phyloP scores from a whole-genome alignment of 257 asterid species.

The Nyctanthes arbortristis region DNA sequence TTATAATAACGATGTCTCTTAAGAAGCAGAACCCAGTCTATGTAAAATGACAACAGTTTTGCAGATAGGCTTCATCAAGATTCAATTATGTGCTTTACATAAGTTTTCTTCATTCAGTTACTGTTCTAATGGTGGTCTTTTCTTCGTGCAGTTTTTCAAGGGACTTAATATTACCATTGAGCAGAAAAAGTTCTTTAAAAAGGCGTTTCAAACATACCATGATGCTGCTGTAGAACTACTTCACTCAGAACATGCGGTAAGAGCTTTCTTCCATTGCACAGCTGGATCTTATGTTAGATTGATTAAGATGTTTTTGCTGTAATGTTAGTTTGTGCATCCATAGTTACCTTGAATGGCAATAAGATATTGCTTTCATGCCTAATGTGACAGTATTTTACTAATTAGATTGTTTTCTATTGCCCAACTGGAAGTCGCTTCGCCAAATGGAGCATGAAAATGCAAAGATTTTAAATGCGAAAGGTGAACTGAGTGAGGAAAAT shows the following conservation, averaged over 20 bases:
- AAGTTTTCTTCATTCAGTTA: background rate
- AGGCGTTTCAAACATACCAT: constrained; percentile 80
- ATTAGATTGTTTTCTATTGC: constrained; percentile 11
- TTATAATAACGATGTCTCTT: constrained; percentile 19
- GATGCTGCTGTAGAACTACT: constrained; percentile 87
- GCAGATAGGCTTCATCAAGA: background rate
- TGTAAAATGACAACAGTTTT: constrained; percentile 1
- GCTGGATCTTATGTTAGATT: constrained; percentile 17
- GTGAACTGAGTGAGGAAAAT: constrained; percentile 92
- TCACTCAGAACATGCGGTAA: constrained; percentile 91
- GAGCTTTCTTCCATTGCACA: constrained; percentile 18
- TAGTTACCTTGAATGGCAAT: background rate
- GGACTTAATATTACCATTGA: constrained; percentile 81
- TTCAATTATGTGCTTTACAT: background rate
- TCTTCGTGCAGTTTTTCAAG: constrained; percentile 67
- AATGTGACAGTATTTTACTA: constrained; percentile 12
- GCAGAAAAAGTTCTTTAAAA: constrained; percentile 72
- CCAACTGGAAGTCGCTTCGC: constrained; percentile 69
- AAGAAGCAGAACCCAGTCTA: constrained; percentile 13
- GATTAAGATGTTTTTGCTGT: constrained; percentile 12
- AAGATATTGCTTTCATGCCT: constrained; percentile 16
- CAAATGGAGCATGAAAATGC: constrained; percentile 98
- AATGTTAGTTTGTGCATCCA: background rate
- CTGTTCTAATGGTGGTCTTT: constrained; percentile 21
- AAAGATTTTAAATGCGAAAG: constrained; percentile 92